Conservation (phyloP, 2,329 filamentous ascomycete species). For the Cladosporium sp. region DNA sequence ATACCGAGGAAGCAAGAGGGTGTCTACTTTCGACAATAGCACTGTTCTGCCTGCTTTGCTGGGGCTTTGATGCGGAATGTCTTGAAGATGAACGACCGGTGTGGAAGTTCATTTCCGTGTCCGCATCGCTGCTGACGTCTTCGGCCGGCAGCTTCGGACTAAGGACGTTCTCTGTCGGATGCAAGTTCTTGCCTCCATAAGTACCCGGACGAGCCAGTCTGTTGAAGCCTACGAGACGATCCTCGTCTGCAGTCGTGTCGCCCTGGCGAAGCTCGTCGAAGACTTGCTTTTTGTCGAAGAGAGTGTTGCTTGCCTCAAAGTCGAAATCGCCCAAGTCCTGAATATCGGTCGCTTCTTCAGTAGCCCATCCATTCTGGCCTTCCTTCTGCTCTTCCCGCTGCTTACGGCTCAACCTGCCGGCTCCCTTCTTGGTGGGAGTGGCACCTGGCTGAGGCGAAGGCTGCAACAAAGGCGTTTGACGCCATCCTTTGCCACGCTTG, state of each 20-base stretch:
- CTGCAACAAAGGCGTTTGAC: constrained; percentile 64
- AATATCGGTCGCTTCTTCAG: constrained; percentile 91
- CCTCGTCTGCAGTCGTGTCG: constrained; percentile 82
- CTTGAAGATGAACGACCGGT: constrained; percentile 31
- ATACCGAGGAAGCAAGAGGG: constrained; percentile 27
- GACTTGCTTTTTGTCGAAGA: constrained; percentile 89
- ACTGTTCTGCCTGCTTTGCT: constrained; percentile 37
- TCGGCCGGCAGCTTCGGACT: constrained; percentile 45
- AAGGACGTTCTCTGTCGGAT: constrained; percentile 88
- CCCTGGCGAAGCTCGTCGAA: constrained; percentile 91
- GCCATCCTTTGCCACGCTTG: constrained; percentile 60
- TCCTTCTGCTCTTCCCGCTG: constrained; percentile 48
- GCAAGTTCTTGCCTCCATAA: constrained; percentile 75
- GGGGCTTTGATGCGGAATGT: constrained; percentile 28
- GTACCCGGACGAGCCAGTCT: constrained; percentile 53
- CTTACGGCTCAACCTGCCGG: constrained; percentile 41
- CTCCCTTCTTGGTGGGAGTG: constrained; percentile 22
- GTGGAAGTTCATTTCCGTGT: constrained; percentile 31
- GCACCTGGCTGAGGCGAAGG: constrained; percentile 48
- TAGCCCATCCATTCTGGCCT: constrained; percentile 79
- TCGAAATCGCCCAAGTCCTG: constrained; percentile 94
- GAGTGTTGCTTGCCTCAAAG: constrained; percentile 82
- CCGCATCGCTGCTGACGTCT: constrained; percentile 30
- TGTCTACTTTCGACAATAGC: constrained; percentile 35
- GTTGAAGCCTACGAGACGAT: constrained; percentile 88